These are phyloP conservation scores for Globisporangium carolinianum DNA, from an alignment of 352 stramenopile genomes.

Conservation along the genomic window DNA sequence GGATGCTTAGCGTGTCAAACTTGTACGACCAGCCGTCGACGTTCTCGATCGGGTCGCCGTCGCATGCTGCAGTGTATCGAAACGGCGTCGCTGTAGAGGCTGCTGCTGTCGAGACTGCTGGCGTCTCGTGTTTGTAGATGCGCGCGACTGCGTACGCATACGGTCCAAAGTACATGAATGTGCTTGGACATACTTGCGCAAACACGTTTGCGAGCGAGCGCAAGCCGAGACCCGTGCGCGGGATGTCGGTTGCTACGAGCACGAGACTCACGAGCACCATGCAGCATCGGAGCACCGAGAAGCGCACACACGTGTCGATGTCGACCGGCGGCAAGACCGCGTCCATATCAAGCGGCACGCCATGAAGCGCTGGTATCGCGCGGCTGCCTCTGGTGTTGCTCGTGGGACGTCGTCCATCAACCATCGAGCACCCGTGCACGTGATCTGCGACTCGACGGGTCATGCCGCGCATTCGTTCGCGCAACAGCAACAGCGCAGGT, in stretches of 20 bases:
- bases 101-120: conserved; percentile 12
- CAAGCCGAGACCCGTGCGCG: conserved; percentile 32
- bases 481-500: too few relatives aligned
- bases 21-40: conserved; percentile 23
- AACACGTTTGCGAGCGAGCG: conserved; percentile 4
- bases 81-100: too few relatives aligned
- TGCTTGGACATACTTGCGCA: conserved; percentile 20
- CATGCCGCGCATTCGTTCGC: too few relatives aligned
- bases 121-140: conserved; percentile 7
- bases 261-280: conserved; percentile 22
- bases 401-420: too few relatives aligned
- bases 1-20: conserved; percentile 27
- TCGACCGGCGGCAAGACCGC: too few relatives aligned
- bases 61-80: conserved; percentile 2
- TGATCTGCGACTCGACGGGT: too few relatives aligned
- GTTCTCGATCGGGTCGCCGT: conserved; percentile 1
- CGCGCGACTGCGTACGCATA: conserved; percentile 35
- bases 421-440: too few relatives aligned
- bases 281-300: conserved; percentile 20
- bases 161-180: conserved; percentile 32
- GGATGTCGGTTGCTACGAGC: conserved; percentile 38
- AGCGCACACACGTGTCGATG: conserved; percentile 9
- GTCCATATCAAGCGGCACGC: too few relatives aligned
- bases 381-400: too few relatives aligned
- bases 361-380: too few relatives aligned